Evolutionary conservation across 495 filamentous ascomycete genomes (phyloP).

Genomic region (Neurospora tetrasperma): DNA sequence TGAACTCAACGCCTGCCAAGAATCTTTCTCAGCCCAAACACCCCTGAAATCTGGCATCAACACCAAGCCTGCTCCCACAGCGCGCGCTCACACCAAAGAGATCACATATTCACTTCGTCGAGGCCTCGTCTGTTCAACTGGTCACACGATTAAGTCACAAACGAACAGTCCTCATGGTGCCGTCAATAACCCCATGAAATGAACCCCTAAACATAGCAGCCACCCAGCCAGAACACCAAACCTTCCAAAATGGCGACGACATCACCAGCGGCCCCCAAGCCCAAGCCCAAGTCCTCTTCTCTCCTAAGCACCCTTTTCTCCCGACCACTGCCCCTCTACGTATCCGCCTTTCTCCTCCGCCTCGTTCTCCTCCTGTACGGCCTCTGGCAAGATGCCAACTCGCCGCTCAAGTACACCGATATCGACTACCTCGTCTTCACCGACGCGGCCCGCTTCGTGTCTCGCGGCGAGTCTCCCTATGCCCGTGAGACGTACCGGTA

Average conservation of each 20-base stretch:
- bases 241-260: background rate
- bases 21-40: background rate
- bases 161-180: background rate
- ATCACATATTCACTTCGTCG: background rate
- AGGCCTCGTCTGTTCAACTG: background rate
- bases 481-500: conserved; percentile 90
- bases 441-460: conserved; percentile 77
- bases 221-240: background rate
- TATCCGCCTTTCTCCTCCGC: conserved; percentile 58
- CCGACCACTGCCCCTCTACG: conserved; percentile 48
- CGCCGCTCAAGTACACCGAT: conserved; percentile 91
- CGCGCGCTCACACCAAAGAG: background rate
- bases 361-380: conserved; percentile 70
- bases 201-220: background rate
- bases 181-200: background rate
- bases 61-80: background rate
- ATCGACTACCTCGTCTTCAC: conserved; percentile 99
- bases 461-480: conserved; percentile 59
- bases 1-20: background rate
- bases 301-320: conserved; percentile 21
- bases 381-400: conserved; percentile 80
- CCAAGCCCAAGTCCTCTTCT: conserved; percentile 12
- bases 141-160: background rate
- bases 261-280: background rate
- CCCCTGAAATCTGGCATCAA: background rate